Evolutionary conservation across 352 stramenopile species (phyloP).

Genomic region (Globisporangium canariense): DNA sequence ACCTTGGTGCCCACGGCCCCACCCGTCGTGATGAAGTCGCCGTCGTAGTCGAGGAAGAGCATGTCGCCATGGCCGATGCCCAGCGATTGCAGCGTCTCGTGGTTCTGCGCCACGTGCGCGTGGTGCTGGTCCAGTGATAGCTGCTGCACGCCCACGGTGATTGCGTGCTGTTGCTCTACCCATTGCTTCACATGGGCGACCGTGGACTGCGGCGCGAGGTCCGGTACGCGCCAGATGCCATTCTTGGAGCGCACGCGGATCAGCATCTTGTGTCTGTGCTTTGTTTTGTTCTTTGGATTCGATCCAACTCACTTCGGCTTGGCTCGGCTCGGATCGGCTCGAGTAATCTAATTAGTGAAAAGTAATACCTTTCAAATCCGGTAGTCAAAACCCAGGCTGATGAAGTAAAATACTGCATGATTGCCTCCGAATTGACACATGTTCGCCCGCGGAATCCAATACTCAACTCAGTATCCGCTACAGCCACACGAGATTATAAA

Average conservation of each 20-base stretch:
- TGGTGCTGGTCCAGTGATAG: constrained; percentile 60
- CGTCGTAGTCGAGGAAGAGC: constrained; percentile 76
- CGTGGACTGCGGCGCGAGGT: constrained; percentile 58
- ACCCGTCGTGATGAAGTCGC: constrained; percentile 53
- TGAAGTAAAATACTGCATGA: too few species aligned
- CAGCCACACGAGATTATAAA: too few species aligned
- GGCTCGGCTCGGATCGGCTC: too few species aligned
- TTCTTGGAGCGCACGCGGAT: constrained; percentile 86
- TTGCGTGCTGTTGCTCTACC: constrained; percentile 70
- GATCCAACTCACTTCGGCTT: neutral
- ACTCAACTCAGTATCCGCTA: too few species aligned
- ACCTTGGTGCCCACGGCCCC: constrained; percentile 64
- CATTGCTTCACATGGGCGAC: constrained; percentile 72
- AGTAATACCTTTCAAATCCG: too few species aligned
- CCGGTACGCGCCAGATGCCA: constrained; percentile 81
- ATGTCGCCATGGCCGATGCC: constrained; percentile 75
- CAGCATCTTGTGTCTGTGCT: constrained; percentile 37
- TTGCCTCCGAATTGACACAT: too few species aligned
- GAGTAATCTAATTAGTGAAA: too few species aligned
- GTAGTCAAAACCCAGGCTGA: too few species aligned
- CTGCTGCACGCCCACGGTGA: constrained; percentile 43
- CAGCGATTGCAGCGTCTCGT: constrained; percentile 57
- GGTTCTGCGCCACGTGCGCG: constrained; percentile 28
- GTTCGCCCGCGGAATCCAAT: too few species aligned
- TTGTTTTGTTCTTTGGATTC: neutral